These are phyloP conservation scores for Begonia fuchsioides DNA, from an alignment of 306 rosid species.

Conservation along the genomic window DNA sequence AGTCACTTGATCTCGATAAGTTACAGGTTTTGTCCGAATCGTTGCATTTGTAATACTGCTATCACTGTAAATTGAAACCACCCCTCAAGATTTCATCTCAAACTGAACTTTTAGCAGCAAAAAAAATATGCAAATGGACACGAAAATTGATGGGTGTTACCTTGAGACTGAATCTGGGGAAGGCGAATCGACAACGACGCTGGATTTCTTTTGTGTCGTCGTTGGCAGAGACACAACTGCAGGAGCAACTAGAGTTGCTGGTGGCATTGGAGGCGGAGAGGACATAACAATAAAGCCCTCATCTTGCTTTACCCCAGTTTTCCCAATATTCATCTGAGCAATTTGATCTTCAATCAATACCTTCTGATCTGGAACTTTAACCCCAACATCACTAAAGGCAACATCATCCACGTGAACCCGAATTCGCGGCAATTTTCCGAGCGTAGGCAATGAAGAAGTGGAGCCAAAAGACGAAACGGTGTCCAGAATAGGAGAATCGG, in stretches of 20 bases:
- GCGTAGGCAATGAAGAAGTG: conserved; percentile 75
- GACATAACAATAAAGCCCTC: conserved; percentile 44
- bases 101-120: conserved; percentile 8
- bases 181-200: conserved; percentile 43
- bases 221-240: conserved; percentile 20
- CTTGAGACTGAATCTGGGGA: conserved; percentile 97
- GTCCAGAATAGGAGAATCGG: conserved; percentile 95
- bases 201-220: conserved; percentile 58
- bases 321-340: conserved; percentile 51
- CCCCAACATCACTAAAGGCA: conserved; percentile 18
- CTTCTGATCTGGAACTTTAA: conserved; percentile 59
- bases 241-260: conserved; percentile 14
- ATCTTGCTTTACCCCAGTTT: conserved; percentile 35
- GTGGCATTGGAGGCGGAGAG: conserved; percentile 54
- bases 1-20: conserved; percentile 63
- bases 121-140: background rate
- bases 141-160: conserved; percentile 18
- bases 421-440: conserved; percentile 84
- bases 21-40: conserved; percentile 43
- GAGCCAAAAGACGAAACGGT: conserved; percentile 85
- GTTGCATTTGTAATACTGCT: conserved; percentile 52
- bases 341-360: conserved; percentile 86
- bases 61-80: conserved; percentile 51
- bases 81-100: conserved; percentile 18
- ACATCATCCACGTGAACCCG: conserved; percentile 66